phyloP scores from a whole-genome alignment of 768 basidiomycete genomes.

The Boletus reticuloceps region DNA sequence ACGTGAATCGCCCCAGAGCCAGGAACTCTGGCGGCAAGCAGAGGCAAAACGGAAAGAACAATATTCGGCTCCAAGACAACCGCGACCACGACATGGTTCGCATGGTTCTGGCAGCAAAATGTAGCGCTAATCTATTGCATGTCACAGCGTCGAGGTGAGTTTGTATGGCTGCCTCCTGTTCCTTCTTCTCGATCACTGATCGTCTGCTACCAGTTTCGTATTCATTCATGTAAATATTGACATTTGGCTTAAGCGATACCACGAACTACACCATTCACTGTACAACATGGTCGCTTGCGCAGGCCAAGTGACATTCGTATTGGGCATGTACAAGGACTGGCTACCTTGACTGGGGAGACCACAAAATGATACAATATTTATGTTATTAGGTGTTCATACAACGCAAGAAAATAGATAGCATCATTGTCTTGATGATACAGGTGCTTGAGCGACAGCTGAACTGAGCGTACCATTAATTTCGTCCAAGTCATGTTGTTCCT shows the following conservation, averaged over 20 bases:
- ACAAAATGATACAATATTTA: constrained; percentile 24
- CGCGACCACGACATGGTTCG: constrained; percentile 32
- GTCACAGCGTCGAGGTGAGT: constrained; percentile 12
- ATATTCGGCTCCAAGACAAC: constrained; percentile 41
- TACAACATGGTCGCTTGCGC: constrained; percentile 22
- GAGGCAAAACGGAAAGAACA: constrained; percentile 46
- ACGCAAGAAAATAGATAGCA: constrained; percentile 20
- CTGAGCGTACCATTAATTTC: constrained; percentile 13
- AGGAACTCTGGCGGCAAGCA: constrained; percentile 59
- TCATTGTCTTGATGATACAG: constrained; percentile 13
- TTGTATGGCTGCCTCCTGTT: neutral
- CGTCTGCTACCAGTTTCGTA: constrained; percentile 22
- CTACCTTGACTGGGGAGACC: constrained; percentile 5
- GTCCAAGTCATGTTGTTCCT: constrained; percentile 30
- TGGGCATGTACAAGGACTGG: constrained; percentile 10
- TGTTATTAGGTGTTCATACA: constrained; percentile 23
- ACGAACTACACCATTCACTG: constrained; percentile 13
- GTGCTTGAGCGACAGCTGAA: constrained; percentile 10
- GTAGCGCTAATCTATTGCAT: constrained; percentile 33
- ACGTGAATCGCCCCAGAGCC: constrained; percentile 54
- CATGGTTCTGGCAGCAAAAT: constrained; percentile 49
- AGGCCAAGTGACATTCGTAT: constrained; percentile 8
- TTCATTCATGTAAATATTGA: constrained; percentile 32
- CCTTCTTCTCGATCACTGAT: constrained; percentile 3
- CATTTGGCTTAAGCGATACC: constrained; percentile 22